These are phyloP conservation scores for Reutealis trisperma DNA, from an alignment of 345 rosid genomes.

Conservation along the genomic window DNA sequence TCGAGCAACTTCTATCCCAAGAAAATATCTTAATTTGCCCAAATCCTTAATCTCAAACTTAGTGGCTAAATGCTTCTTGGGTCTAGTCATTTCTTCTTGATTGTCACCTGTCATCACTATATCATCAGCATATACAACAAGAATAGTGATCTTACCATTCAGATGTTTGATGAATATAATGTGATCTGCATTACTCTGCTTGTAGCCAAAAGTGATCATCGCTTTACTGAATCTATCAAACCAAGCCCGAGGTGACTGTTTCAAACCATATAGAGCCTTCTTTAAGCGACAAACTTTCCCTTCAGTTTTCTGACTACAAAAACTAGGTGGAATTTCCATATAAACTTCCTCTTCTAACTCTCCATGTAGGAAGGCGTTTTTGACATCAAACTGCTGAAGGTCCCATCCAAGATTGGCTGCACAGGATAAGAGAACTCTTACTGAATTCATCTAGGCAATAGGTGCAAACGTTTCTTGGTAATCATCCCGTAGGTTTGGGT, in stretches of 20 bases:
- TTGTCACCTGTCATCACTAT: neutral
- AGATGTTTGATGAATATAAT: too few species aligned
- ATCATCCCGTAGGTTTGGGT: neutral
- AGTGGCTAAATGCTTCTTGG: neutral
- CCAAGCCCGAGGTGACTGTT: too few species aligned
- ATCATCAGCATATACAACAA: neutral
- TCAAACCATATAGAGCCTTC: too few species aligned
- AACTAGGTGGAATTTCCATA: too few species aligned
- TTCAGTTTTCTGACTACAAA: too few species aligned
- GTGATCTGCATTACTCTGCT: neutral
- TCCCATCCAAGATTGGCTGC: neutral
- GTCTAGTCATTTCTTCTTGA: neutral
- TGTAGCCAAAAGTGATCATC: neutral
- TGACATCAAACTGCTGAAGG: neutral
- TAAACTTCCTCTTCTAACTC: neutral
- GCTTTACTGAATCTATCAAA: too few species aligned
- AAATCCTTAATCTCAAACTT: too few species aligned
- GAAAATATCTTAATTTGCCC: too few species aligned
- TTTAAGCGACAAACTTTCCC: too few species aligned
- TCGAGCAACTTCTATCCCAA: neutral
- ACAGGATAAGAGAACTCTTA: neutral
- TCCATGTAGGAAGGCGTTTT: neutral
- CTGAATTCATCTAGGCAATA: neutral
- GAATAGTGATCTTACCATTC: neutral
- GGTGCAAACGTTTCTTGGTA: neutral